These are phyloP conservation scores for Pestalotiopsis sp. DNA, from an alignment of 2,329 filamentous ascomycete species.

Conservation along the genomic window DNA sequence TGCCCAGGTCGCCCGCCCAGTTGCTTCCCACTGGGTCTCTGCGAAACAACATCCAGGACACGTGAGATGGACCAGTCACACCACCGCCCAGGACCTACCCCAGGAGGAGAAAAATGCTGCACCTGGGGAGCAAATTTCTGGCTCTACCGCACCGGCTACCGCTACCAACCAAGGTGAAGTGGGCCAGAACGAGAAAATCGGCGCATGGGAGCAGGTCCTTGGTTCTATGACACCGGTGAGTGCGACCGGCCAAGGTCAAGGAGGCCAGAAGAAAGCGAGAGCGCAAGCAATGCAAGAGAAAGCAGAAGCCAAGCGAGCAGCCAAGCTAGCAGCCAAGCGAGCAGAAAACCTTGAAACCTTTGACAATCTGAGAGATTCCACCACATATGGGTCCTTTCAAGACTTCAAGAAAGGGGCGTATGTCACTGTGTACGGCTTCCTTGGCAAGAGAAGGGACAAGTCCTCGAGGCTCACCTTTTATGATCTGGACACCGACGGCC, in stretches of 20 bases:
- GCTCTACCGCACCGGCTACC: background rate
- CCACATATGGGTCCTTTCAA: background rate
- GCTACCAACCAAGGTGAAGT: background rate
- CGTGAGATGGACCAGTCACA: background rate
- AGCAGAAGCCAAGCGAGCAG: too few relatives aligned
- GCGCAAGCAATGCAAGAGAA: too few relatives aligned
- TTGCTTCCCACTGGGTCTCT: background rate
- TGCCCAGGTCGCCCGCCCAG: background rate
- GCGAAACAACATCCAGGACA: background rate
- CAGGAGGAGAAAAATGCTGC: background rate
- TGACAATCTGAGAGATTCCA: too few relatives aligned
- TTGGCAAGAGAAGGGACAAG: conserved; percentile 69
- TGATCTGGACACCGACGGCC: conserved; percentile 42
- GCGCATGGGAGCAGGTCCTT: too few relatives aligned
- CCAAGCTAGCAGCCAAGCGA: too few relatives aligned
- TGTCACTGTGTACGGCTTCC: conserved; percentile 69
- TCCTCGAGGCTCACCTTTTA: conserved; percentile 74
- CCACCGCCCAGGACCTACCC: background rate
- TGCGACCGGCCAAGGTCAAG: too few relatives aligned
- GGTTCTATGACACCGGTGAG: too few relatives aligned
- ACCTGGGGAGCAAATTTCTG: background rate
- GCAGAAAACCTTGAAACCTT: too few relatives aligned
- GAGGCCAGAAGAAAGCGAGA: too few relatives aligned
- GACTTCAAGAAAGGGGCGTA: conserved; percentile 34
- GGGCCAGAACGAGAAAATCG: background rate